Conservation (phyloP, 2,329 filamentous ascomycete genomes). For the Penicillium frequentans region DNA sequence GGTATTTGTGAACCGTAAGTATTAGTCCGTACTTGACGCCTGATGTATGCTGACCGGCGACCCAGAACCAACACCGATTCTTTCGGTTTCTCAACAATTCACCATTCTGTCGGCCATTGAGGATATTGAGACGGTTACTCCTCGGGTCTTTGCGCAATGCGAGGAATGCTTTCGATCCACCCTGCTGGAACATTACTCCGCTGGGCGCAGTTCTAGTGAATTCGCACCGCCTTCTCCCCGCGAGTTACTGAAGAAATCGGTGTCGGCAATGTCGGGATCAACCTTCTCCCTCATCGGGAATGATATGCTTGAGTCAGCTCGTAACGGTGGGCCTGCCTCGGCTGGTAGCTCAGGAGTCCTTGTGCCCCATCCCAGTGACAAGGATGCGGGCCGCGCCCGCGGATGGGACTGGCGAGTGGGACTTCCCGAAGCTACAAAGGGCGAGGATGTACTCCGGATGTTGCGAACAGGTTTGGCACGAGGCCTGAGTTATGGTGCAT, state of each 20-base stretch:
- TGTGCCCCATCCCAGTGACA: constrained; percentile 32
- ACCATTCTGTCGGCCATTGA: constrained; percentile 74
- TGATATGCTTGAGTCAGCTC: constrained; percentile 61
- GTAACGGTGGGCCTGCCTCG: constrained; percentile 42
- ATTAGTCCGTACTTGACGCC: not conserved
- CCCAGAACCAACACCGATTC: constrained; percentile 54
- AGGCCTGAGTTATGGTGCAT: constrained; percentile 58
- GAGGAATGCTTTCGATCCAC: constrained; percentile 78
- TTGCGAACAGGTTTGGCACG: constrained; percentile 72
- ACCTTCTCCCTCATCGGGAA: constrained; percentile 72
- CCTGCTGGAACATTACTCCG: constrained; percentile 65
- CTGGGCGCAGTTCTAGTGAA: constrained; percentile 39
- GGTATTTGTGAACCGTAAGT: constrained; percentile 66
- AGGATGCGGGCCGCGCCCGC: constrained; percentile 45
- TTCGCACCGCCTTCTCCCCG: constrained; percentile 54
- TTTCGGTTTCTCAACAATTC: constrained; percentile 72
- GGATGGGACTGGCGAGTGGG: constrained; percentile 72
- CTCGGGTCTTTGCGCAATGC: constrained; percentile 70
- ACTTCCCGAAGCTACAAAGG: constrained; percentile 59
- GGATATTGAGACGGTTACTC: constrained; percentile 73
- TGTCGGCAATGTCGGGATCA: constrained; percentile 54
- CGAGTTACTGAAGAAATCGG: constrained; percentile 66
- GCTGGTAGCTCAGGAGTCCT: constrained; percentile 56
- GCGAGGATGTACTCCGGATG: constrained; percentile 69
- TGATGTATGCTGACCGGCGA: constrained; percentile 16